Evolutionary conservation across 2,329 filamentous ascomycete genomes (phyloP).

Genomic region (Alternaria triticina): DNA sequence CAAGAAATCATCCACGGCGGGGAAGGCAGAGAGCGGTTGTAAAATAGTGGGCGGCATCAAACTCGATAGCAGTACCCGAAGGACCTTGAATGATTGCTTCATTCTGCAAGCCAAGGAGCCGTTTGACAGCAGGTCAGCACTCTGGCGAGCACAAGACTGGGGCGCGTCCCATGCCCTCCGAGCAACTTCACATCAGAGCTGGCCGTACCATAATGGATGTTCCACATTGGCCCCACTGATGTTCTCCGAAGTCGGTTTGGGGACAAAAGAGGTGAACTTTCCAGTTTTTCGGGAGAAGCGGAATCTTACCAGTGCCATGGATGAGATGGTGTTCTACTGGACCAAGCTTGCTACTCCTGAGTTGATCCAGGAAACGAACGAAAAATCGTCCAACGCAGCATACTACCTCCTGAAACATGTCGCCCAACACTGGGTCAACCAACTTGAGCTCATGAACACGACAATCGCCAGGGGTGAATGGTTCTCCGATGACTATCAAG

Average conservation of each 20-base stretch:
- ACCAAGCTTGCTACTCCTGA: neutral
- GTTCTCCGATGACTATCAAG: constrained; percentile 27
- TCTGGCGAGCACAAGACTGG: neutral
- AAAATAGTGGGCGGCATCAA: neutral
- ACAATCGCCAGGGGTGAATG: constrained; percentile 11
- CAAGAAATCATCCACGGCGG: neutral
- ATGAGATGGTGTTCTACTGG: neutral
- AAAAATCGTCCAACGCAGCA: neutral
- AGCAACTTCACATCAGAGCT: neutral
- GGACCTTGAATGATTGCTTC: neutral
- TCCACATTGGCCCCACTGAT: neutral
- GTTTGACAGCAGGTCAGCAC: neutral
- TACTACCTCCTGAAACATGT: constrained; percentile 3
- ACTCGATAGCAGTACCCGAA: neutral
- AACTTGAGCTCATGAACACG: constrained; percentile 4
- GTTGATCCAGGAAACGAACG: neutral
- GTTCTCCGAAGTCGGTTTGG: neutral
- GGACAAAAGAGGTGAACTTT: neutral
- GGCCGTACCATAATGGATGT: neutral
- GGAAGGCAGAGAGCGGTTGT: neutral
- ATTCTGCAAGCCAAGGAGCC: neutral
- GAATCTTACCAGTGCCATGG: neutral
- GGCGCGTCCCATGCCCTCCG: neutral
- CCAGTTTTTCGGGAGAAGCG: neutral
- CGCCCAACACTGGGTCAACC: constrained; percentile 5